A percentile compares a stretch with the other conserved stretches of the same genome.
phyloP scores from a whole-genome alignment of 768 basidiomycete species.

The Tylopilus sp. region DNA sequence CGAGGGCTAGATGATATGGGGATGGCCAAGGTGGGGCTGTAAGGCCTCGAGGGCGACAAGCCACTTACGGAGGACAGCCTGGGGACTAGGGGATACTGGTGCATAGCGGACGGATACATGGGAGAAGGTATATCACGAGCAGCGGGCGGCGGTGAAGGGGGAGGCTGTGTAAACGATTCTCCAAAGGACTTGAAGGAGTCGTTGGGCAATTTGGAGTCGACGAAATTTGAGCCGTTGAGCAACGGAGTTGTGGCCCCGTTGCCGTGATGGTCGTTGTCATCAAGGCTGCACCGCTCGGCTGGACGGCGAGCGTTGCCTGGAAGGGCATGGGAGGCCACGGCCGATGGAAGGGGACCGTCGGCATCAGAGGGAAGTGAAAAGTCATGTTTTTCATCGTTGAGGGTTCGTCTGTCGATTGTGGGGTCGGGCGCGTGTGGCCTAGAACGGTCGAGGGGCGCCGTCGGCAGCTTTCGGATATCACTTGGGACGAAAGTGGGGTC shows the following conservation, averaged over 20 bases:
- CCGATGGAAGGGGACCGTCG: constrained; percentile 25
- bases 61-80: constrained; percentile 49
- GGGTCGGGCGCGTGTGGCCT: constrained; percentile 15
- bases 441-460: constrained; percentile 11
- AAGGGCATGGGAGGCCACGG: constrained; percentile 42
- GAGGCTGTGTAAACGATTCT: constrained; percentile 22
- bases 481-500: constrained; percentile 6
- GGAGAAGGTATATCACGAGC: constrained; percentile 29
- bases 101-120: constrained; percentile 40
- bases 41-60: constrained; percentile 55
- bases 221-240: constrained; percentile 23
- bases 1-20: constrained; percentile 67
- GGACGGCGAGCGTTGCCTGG: constrained; percentile 45
- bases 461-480: constrained; percentile 13
- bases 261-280: constrained; percentile 36
- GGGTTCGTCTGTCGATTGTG: constrained; percentile 20
- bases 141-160: constrained; percentile 20
- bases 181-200: constrained; percentile 33
- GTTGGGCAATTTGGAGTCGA: constrained; percentile 27
- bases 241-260: constrained; percentile 20
- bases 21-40: constrained; percentile 37
- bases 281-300: constrained; percentile 51
- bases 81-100: constrained; percentile 39
- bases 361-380: constrained; percentile 12
- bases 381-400: constrained; percentile 24